Conservation (phyloP, 441 rosid species). For the Eruca vesicaria region DNA sequence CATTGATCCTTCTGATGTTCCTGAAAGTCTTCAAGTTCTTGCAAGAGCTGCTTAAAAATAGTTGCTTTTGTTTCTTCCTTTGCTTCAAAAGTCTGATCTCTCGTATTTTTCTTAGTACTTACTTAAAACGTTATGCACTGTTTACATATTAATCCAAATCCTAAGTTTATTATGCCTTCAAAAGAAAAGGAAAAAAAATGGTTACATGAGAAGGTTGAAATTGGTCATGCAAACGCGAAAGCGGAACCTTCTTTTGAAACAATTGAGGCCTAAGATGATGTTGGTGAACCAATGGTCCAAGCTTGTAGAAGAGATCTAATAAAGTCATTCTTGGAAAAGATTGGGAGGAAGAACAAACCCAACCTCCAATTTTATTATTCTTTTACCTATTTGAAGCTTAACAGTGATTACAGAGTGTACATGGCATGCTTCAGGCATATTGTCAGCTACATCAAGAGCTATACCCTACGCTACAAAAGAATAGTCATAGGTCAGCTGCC, state of each 20-base stretch:
- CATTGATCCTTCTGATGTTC: slow-evolving; percentile 54
- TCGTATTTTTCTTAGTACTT: background rate
- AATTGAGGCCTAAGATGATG: background rate
- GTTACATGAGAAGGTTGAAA: background rate
- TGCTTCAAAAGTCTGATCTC: background rate
- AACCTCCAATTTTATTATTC: no score
- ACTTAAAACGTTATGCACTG: background rate
- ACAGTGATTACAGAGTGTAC: no score
- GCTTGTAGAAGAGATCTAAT: no score
- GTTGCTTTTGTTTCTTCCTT: background rate
- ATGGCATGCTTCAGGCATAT: no score
- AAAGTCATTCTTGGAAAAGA: no score
- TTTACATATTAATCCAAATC: background rate
- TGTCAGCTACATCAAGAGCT: no score
- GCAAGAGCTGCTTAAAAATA: slow-evolving; percentile 71
- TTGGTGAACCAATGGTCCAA: background rate
- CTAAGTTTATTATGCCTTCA: background rate
- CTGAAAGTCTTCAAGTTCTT: slow-evolving; percentile 51
- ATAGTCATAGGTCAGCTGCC: no score
- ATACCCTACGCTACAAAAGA: no score
- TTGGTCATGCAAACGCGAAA: no score
- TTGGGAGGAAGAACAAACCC: no score
- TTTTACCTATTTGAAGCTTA: no score
- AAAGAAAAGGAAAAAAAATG: background rate
- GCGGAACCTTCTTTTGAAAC: background rate